phyloP scores from a whole-genome alignment of 768 basidiomycete genomes.

The Termitomyces sp. region DNA sequence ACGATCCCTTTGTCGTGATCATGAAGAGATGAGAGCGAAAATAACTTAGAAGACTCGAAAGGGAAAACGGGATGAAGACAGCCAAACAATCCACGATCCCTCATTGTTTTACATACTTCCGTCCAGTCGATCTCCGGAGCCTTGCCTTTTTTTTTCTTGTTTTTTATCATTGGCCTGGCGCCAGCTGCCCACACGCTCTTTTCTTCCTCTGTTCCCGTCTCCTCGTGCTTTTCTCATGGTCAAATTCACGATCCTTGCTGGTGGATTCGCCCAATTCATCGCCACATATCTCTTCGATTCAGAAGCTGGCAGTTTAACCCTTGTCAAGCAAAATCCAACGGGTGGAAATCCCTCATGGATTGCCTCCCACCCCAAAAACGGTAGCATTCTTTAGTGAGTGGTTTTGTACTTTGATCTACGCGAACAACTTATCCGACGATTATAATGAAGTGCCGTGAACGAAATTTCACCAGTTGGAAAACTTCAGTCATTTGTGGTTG shows the following conservation, averaged over 20 bases:
- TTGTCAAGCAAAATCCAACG: slow-evolving; percentile 43
- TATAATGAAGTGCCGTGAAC: slow-evolving; percentile 47
- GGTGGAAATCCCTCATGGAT: slow-evolving; percentile 61
- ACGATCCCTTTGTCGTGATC: background rate
- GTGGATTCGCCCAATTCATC: slow-evolving; percentile 45
- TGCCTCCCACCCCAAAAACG: slow-evolving; percentile 48
- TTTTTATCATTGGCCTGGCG: background rate
- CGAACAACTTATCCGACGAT: background rate
- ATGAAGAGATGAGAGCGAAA: background rate
- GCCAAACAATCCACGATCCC: background rate
- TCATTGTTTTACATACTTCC: background rate
- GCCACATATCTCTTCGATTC: slow-evolving; percentile 53
- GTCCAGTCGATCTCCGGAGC: background rate
- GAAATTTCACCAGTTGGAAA: slow-evolving; percentile 41
- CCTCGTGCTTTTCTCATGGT: slow-evolving; percentile 32
- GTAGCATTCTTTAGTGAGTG: slow-evolving; percentile 59
- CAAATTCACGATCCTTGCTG: slow-evolving; percentile 47
- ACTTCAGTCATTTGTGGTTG: slow-evolving; percentile 55
- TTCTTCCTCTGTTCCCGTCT: background rate
- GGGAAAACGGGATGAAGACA: background rate
- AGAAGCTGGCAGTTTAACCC: slow-evolving; percentile 42
- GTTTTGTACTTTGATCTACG: background rate
- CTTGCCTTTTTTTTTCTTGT: background rate
- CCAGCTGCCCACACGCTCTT: background rate
- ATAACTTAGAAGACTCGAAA: background rate